Base-by-base conservation (phyloP, 1,284 basidiomycete species). In the Puccinia horiana region DNA sequence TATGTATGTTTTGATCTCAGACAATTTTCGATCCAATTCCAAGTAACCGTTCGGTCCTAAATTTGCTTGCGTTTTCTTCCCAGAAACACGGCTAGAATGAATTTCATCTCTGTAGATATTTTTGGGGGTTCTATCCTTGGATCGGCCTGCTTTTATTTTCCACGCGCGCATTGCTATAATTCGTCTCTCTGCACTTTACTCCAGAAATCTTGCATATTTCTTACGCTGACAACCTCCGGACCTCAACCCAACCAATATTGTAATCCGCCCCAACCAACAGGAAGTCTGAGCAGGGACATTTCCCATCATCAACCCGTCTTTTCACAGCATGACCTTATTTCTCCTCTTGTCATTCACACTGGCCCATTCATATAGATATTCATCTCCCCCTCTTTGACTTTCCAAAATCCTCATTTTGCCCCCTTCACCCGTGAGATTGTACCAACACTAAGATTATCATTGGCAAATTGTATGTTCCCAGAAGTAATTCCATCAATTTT, bases 1-100 rank as follows among this genome's bases (percentile, higher is more conserved):
- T 81, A 81, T 26, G 79, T 81, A 75, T 29, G 65, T 69, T 47
- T 44, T 6, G 67, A 52, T 2, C 23, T 56, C n/a, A 5, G 9
- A 23, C 4, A 26, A 14, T 69, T 65, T 65, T 65, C 3, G 11
- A 6, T 44, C 42, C 42, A 44, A 44, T 44, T 44, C 20, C 12
- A 5, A 26, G 23, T 5, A 26, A 6, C 29, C 58, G 29, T 6
- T 35, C 58, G 11, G 32, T 61, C 4, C 58, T 35, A 1, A 32
- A 35, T 16, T 29, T 11, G 58, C 26, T 61, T 12, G 11, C 58
- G 26, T 1, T 26, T 56, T 35, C 26, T 65, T 65, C 0, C 40
- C 20, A 65, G 63, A 65, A 65, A 65, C 63, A 65, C 63, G 63
- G 63, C 18, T 65, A 65, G 32, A 65, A 42, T 35, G 16, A 12